Conservation (phyloP, 2,329 filamentous ascomycete species). For the Blastomyces percursus region DNA sequence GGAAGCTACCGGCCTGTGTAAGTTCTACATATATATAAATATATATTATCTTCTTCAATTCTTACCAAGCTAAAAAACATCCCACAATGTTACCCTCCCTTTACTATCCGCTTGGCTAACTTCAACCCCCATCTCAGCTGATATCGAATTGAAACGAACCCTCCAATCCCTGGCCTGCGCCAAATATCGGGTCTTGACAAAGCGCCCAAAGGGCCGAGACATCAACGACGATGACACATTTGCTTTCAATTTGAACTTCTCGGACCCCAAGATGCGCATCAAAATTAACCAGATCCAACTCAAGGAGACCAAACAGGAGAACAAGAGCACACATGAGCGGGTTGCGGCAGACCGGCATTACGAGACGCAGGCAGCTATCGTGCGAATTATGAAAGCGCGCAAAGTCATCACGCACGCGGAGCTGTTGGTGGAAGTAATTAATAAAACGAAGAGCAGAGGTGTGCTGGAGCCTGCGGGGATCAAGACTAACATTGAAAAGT, state of each 20-base stretch:
- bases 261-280: slow-evolving; percentile 72
- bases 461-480: slow-evolving; percentile 78
- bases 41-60: background rate
- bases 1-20: slow-evolving; percentile 59
- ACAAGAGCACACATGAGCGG: slow-evolving; percentile 83
- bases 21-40: slow-evolving; percentile 20
- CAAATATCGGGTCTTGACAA: slow-evolving; percentile 70
- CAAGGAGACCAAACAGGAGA: slow-evolving; percentile 91
- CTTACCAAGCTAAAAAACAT: background rate
- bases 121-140: slow-evolving; percentile 37
- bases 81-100: background rate
- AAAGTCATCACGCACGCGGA: slow-evolving; percentile 81
- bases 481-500: slow-evolving; percentile 96
- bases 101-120: background rate
- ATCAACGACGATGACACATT: slow-evolving; percentile 72
- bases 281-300: slow-evolving; percentile 99
- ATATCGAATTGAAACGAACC: slow-evolving; percentile 72
- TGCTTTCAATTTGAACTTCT: slow-evolving; percentile 65
- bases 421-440: slow-evolving; percentile 83
- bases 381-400: slow-evolving; percentile 90
- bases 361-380: slow-evolving; percentile 93
- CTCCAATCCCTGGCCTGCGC: slow-evolving; percentile 92
- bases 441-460: slow-evolving; percentile 74
- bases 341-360: slow-evolving; percentile 84
- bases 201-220: slow-evolving; percentile 75